A percentile compares a stretch with the other conserved stretches of the same genome.
These are phyloP conservation scores for Cardamine occulta DNA, from an alignment of 345 rosid genomes.

Conservation along the genomic window DNA sequence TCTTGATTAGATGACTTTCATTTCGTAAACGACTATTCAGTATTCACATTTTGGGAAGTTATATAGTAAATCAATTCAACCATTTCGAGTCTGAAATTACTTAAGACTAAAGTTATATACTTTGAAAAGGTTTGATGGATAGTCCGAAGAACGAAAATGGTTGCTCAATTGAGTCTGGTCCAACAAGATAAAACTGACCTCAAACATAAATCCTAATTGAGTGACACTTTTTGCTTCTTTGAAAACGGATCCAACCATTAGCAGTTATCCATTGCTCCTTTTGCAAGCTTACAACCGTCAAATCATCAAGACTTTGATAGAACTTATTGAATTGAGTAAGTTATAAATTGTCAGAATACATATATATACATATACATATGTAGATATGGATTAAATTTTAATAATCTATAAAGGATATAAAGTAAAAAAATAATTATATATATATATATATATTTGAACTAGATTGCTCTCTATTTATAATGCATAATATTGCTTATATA, in stretches of 20 bases:
- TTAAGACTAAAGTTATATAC: neutral
- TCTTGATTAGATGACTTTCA: neutral
- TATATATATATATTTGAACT: too few relatives aligned
- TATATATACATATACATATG: neutral
- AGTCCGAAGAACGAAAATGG: neutral
- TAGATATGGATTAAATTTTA: neutral
- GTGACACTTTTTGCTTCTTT: neutral
- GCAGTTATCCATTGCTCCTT: slow-evolving; percentile 17
- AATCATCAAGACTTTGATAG: slow-evolving; percentile 29
- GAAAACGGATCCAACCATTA: slow-evolving; percentile 15
- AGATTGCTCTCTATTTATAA: neutral
- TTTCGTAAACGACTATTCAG: neutral
- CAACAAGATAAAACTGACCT: neutral
- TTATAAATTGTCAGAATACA: slow-evolving; percentile 15
- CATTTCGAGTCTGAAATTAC: neutral
- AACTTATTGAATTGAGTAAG: slow-evolving; percentile 24
- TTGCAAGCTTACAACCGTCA: slow-evolving; percentile 28
- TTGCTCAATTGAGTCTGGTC: neutral
- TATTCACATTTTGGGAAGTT: neutral
- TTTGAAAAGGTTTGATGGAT: neutral
- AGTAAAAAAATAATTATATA: too few relatives aligned
- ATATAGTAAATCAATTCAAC: neutral
- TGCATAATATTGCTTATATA: neutral
- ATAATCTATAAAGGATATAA: neutral
- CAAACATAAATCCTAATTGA: slow-evolving; percentile 11